These are phyloP conservation scores for Diatrype stigma DNA, from an alignment of 2,329 filamentous ascomycete species.

Conservation along the genomic window DNA sequence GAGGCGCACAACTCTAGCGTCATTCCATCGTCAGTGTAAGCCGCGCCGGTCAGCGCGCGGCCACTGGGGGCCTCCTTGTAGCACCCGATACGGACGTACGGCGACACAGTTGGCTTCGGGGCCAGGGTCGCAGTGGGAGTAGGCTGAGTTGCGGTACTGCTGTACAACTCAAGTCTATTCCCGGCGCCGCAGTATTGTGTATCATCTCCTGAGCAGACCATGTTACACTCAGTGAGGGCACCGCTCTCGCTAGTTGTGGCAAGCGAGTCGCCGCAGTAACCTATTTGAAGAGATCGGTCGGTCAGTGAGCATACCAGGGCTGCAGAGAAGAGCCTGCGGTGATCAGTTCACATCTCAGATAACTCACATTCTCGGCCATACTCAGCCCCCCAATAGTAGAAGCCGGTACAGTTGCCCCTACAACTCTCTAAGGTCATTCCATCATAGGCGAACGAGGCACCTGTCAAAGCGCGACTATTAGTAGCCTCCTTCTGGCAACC, in stretches of 20 bases:
- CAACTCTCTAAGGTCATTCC: conserved; percentile 48
- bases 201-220: conserved; percentile 37
- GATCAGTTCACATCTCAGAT: not conserved
- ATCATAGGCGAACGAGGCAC: conserved; percentile 38
- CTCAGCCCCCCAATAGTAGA: conserved; percentile 47
- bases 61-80: conserved; percentile 32
- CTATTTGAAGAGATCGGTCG: conserved; percentile 11
- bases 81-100: conserved; percentile 35
- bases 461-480: conserved; percentile 37
- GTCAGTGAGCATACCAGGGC: not conserved
- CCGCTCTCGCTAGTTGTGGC: conserved; percentile 27
- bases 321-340: too few species aligned
- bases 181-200: conserved; percentile 40
- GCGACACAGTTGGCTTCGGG: conserved; percentile 30
- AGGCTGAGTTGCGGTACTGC: conserved; percentile 33
- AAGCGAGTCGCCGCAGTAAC: conserved; percentile 45
- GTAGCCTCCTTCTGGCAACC: conserved; percentile 46
- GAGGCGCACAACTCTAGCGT: conserved; percentile 35
- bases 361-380: conserved; percentile 46
- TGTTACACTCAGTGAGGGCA: conserved; percentile 32
- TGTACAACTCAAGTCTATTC: conserved; percentile 40
- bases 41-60: conserved; percentile 32
- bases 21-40: conserved; percentile 31
- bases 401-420: conserved; percentile 41
- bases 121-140: conserved; percentile 30